Evolutionary conservation across 2,329 filamentous ascomycete genomes (phyloP).

Genomic region (Sphaerulina musiva): DNA sequence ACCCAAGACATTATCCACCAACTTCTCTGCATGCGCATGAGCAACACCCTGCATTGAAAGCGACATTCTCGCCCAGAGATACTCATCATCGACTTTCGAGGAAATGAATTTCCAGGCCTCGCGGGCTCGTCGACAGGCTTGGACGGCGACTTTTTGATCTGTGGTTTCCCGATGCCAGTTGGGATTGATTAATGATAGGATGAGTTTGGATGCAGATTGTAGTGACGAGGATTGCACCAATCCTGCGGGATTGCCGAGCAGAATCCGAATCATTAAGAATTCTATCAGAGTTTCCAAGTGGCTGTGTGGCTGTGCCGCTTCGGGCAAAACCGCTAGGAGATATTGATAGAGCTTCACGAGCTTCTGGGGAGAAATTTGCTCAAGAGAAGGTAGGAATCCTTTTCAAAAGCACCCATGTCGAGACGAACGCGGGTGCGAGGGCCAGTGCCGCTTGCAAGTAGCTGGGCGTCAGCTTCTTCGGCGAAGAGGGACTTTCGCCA

Average conservation of each 20-base stretch:
- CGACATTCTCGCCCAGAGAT: constrained; percentile 35
- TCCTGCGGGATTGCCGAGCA: constrained; percentile 31
- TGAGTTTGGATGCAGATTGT: constrained; percentile 23
- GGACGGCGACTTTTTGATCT: constrained; percentile 34
- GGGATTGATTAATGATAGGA: constrained; percentile 33
- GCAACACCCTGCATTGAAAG: constrained; percentile 35
- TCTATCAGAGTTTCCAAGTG: constrained; percentile 6
- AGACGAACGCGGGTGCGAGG: constrained; percentile 22
- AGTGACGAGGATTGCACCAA: constrained; percentile 30
- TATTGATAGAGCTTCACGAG: constrained; percentile 3
- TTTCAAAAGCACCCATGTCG: constrained; percentile 17
- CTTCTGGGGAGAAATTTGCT: constrained; percentile 9
- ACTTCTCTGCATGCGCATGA: constrained; percentile 20
- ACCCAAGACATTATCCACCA: constrained; percentile 17
- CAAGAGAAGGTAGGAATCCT: constrained; percentile 17
- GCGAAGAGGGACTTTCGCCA: constrained; percentile 7
- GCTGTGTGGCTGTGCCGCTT: constrained; percentile 25
- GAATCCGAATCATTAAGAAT: constrained; percentile 22
- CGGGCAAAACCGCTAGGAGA: constrained; percentile 34
- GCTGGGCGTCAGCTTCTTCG: constrained; percentile 10
- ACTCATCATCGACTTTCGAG: constrained; percentile 35
- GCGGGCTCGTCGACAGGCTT: constrained; percentile 31
- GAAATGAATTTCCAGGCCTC: constrained; percentile 24
- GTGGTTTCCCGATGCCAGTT: constrained; percentile 33
- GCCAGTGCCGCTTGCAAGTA: constrained; percentile 19